Percentiles rank a stretch among this genome's conserved stretches.
phyloP scores from a whole-genome alignment of 2,329 filamentous ascomycete species.

The Hypoxylon sp. region DNA sequence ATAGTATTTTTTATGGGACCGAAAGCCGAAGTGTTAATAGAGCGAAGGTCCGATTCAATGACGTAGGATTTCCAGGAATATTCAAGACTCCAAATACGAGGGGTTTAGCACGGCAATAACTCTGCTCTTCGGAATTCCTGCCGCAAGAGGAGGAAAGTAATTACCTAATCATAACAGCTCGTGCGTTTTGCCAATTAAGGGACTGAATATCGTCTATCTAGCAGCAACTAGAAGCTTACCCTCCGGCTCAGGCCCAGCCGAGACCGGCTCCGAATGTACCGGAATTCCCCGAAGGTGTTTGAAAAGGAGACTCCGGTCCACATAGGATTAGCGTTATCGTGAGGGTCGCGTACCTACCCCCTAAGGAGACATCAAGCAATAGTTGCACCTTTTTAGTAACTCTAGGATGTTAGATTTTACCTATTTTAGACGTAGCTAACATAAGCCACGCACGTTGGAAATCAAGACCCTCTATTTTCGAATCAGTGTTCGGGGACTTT shows the following conservation, averaged over 20 bases:
- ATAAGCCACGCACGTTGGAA: no score
- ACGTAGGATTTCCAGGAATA: slow-evolving; percentile 22
- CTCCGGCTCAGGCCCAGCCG: slow-evolving; percentile 21
- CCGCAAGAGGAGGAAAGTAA: background rate
- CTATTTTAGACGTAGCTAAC: no score
- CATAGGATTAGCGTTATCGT: no score
- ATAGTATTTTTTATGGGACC: slow-evolving; percentile 10
- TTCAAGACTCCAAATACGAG: slow-evolving; percentile 3
- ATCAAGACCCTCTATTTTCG: background rate
- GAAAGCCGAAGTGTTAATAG: slow-evolving; percentile 8
- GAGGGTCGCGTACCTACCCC: no score
- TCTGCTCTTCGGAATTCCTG: background rate
- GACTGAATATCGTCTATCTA: background rate
- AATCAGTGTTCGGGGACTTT: background rate
- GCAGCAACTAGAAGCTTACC: background rate
- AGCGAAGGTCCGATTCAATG: slow-evolving; percentile 14
- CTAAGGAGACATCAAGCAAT: no score
- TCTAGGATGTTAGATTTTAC: no score
- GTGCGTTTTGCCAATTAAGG: background rate
- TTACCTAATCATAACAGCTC: slow-evolving; percentile 2
- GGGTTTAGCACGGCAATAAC: slow-evolving; percentile 4
- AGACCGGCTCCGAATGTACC: slow-evolving; percentile 15
- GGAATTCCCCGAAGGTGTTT: slow-evolving; percentile 12
- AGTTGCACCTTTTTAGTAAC: no score
- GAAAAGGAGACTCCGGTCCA: no score